These are phyloP conservation scores for Russula earlei DNA, from an alignment of 768 basidiomycete species.

Conservation along the genomic window DNA sequence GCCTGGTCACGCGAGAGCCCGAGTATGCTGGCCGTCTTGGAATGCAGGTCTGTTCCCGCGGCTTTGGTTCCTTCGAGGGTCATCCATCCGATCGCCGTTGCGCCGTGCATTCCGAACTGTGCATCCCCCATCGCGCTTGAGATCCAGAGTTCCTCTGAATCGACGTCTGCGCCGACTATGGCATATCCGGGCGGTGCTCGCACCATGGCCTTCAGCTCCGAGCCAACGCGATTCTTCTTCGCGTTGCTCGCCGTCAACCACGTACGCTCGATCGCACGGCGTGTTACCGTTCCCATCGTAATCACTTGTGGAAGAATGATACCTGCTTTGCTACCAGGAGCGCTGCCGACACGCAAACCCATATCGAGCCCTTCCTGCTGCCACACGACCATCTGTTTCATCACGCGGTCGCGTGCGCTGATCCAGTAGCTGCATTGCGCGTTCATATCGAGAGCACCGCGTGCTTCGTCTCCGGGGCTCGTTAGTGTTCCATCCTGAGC, in stretches of 20 bases:
- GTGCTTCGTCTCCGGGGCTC: slow-evolving; percentile 72
- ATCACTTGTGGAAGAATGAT: slow-evolving; percentile 94
- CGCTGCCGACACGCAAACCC: slow-evolving; percentile 33
- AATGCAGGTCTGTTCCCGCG: slow-evolving; percentile 91
- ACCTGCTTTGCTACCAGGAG: slow-evolving; percentile 53
- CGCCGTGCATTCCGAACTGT: slow-evolving; percentile 93
- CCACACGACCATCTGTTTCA: slow-evolving; percentile 91
- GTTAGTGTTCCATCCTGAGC: slow-evolving; percentile 81
- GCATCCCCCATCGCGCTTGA: slow-evolving; percentile 98
- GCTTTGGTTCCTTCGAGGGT: slow-evolving; percentile 95
- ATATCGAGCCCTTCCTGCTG: slow-evolving; percentile 43
- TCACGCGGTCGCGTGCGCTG: slow-evolving; percentile 81
- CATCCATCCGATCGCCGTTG: slow-evolving; percentile 99
- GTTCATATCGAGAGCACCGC: slow-evolving; percentile 83
- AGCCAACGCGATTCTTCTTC: slow-evolving; percentile 95
- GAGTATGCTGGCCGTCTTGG: slow-evolving; percentile 88
- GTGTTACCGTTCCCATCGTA: slow-evolving; percentile 98
- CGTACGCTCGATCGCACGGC: slow-evolving; percentile 93
- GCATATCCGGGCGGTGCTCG: slow-evolving; percentile 87
- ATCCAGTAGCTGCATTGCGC: slow-evolving; percentile 98
- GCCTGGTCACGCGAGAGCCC: slow-evolving; percentile 91
- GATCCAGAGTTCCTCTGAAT: slow-evolving; percentile 98
- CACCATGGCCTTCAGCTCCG: slow-evolving; percentile 97
- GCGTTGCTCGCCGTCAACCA: slow-evolving; percentile 99
- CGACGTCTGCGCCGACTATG: slow-evolving; percentile 96